phyloP scores from a whole-genome alignment of 2,329 filamentous ascomycete genomes.

The Diaporthe ampelina region DNA sequence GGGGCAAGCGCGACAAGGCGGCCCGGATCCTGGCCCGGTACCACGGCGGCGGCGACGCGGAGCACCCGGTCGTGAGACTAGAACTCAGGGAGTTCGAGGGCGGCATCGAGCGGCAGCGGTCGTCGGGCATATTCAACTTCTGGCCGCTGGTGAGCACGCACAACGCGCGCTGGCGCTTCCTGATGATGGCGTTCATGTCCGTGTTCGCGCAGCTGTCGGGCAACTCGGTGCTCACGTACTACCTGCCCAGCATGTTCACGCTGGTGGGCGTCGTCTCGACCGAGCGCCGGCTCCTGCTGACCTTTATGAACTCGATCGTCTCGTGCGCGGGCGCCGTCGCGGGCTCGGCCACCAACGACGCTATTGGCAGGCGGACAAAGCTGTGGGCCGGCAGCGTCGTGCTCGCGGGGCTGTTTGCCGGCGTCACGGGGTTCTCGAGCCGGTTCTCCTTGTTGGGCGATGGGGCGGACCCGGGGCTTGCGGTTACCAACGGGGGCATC shows the following conservation, averaged over 20 bases:
- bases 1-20: constrained; percentile 54
- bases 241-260: constrained; percentile 42
- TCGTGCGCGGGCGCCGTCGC: constrained; percentile 45
- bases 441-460: constrained; percentile 45
- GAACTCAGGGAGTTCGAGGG: constrained; percentile 57
- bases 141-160: constrained; percentile 46
- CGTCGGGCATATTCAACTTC: constrained; percentile 48
- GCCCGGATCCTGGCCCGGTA: constrained; percentile 52
- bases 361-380: constrained; percentile 47
- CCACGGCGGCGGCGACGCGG: constrained; percentile 50
- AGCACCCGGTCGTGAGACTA: constrained; percentile 55
- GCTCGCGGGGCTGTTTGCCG: constrained; percentile 40
- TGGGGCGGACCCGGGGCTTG: not conserved
- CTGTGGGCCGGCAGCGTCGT: constrained; percentile 42
- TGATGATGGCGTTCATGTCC: constrained; percentile 41
- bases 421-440: constrained; percentile 45
- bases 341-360: constrained; percentile 50
- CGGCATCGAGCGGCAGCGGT: constrained; percentile 50
- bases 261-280: constrained; percentile 42
- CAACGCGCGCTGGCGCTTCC: constrained; percentile 44
- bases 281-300: constrained; percentile 37
- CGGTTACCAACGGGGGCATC: constrained; percentile 40
- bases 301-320: constrained; percentile 38
- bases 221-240: constrained; percentile 40
- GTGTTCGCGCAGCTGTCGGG: constrained; percentile 36